A percentile compares a stretch with the other conserved stretches of the same genome.
These are phyloP conservation scores for Sordariomycetes sp. DNA, from an alignment of 2,329 filamentous ascomycete species.

Conservation along the genomic window DNA sequence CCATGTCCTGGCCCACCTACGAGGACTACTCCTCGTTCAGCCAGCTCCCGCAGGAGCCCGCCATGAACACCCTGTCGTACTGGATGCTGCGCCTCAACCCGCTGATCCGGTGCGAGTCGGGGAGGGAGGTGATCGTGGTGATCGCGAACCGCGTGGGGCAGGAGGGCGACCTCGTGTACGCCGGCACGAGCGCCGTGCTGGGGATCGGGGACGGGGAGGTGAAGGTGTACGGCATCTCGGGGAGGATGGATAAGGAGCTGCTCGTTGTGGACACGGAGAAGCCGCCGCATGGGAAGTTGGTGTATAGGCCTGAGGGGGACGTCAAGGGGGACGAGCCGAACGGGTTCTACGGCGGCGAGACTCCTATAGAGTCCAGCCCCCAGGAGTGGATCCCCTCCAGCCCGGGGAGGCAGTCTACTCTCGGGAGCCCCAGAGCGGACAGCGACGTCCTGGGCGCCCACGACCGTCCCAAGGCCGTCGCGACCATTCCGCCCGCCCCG, in stretches of 20 bases:
- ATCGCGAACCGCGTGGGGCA: constrained; percentile 61
- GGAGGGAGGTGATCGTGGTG: constrained; percentile 55
- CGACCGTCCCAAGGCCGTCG: no score
- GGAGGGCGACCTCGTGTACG: constrained; percentile 57
- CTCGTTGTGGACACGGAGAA: constrained; percentile 50
- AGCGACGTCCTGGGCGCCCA: no score
- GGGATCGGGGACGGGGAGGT: constrained; percentile 56
- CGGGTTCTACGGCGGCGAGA: no score
- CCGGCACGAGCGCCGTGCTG: constrained; percentile 63
- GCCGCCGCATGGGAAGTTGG: constrained; percentile 32
- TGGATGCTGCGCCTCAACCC: constrained; percentile 66
- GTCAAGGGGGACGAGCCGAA: no score
- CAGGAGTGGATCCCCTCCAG: no score
- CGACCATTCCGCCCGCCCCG: no score
- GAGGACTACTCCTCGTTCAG: constrained; percentile 35
- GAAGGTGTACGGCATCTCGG: constrained; percentile 57
- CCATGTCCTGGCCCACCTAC: constrained; percentile 67
- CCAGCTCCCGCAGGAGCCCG: constrained; percentile 44
- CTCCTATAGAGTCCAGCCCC: no score
- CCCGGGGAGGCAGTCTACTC: no score
- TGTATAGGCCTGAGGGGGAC: constrained; percentile 17
- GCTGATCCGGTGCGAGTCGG: constrained; percentile 36
- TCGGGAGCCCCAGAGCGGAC: no score
- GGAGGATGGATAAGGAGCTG: constrained; percentile 58
- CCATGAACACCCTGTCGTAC: constrained; percentile 64